Base-by-base conservation (phyloP, 148 eudicot species). In the Chenopodium quinoa region DNA sequence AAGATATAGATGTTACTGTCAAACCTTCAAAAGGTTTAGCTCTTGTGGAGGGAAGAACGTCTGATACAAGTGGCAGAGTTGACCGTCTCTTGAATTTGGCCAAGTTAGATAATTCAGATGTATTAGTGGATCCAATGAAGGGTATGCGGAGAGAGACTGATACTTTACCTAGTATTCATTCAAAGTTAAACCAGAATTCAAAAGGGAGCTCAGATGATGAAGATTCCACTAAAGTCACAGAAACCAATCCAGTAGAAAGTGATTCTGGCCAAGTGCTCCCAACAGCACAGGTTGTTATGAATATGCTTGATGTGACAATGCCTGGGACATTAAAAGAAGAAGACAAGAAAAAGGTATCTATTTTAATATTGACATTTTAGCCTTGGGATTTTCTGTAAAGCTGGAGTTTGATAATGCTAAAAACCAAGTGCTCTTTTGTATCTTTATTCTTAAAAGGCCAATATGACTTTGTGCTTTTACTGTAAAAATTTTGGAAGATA, bases 271-370 rank as follows among this genome's bases (percentile, higher is more conserved):
- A 95, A 79, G 90, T 89, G 66, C 88, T 91, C 66, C 97, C 88
- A 83, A 86, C 98, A 60, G 88, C 98, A 68, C 78, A 89, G 86
- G 89, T 96, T 74, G 95, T 93, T 71, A 89, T 96, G 89, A 93
- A 96, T 71, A 91, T 96, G 95, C 97, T 96, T 86, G 98, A 96
- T 84, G 90, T 88, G 79, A 89, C 95, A 29, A 91, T 93, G 92
- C 99, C 99, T 31, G 93, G 88, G 46, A 86, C 95, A 58, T 86
- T 96, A 72, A 84, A 90, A 76, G 98, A 92, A 83, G 95, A 90
- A 85, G 91, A 88, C 77, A 96, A 93, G 90, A 88, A 79, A 75
- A 91, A 91, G 98, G 99, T 96, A 86, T 74, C 47, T 29, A 3
- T 29, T 70, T 32, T 6, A 62, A 31, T n/a, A 48, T 68, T 46